These are phyloP conservation scores for Colletotrichum neosansevieriae DNA, from an alignment of 2,329 filamentous ascomycete genomes.

Conservation along the genomic window DNA sequence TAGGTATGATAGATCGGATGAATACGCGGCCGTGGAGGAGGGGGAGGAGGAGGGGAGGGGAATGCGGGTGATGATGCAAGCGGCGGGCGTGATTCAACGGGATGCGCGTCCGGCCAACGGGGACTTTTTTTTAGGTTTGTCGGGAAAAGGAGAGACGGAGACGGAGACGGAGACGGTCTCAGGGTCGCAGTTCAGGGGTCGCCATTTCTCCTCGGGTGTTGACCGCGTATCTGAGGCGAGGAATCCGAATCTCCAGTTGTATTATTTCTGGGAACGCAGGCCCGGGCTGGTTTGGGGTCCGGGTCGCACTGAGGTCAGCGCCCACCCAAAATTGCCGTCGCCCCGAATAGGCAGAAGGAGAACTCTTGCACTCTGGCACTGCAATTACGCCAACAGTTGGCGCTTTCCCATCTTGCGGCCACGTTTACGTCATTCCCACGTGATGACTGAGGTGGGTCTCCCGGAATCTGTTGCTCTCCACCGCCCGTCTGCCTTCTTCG, in stretches of 20 bases:
- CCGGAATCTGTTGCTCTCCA: background rate
- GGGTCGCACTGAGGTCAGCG: background rate
- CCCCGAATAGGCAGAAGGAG: too few relatives aligned
- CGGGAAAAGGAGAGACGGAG: conserved; percentile 23
- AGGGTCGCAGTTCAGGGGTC: conserved; percentile 39
- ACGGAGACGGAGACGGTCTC: conserved; percentile 16
- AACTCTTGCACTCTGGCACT: background rate
- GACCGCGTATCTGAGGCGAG: conserved; percentile 29
- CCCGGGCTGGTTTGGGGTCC: conserved; percentile 1
- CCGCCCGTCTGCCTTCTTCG: background rate
- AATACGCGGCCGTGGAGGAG: conserved; percentile 1
- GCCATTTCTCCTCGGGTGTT: conserved; percentile 30
- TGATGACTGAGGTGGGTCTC: conserved; percentile 13
- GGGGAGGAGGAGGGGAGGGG: background rate
- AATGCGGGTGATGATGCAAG: conserved; percentile 15
- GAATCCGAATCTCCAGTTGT: conserved; percentile 16
- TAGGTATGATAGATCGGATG: background rate
- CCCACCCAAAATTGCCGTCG: background rate
- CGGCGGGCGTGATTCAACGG: background rate
- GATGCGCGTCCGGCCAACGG: conserved; percentile 18
- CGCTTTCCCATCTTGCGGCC: conserved; percentile 12
- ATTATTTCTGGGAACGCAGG: background rate
- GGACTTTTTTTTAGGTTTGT: conserved; percentile 9
- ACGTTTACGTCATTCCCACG: conserved; percentile 38
- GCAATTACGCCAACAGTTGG: background rate